Percentiles rank a stretch among this genome's conserved stretches.
Conservation (phyloP, 202 grass and related monocot genomes). For the Zoysia matrella region DNA sequence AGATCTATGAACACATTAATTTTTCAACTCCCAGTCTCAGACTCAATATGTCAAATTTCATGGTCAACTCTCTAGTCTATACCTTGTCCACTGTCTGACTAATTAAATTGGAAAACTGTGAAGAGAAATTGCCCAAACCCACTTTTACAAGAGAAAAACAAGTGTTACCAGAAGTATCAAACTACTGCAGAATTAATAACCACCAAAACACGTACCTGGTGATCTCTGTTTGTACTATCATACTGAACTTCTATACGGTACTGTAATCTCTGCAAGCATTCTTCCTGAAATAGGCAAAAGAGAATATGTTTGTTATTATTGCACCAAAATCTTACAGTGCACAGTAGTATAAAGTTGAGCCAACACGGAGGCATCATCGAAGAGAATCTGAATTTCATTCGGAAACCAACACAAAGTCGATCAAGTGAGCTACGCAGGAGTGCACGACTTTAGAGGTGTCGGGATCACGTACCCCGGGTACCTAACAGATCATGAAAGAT, state of each 20-base stretch:
- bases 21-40: not conserved
- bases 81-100: not conserved
- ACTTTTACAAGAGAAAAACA: slow-evolving; percentile 28
- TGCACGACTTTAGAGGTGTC: slow-evolving; percentile 7
- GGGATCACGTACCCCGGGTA: too few relatives aligned
- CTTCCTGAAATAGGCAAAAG: slow-evolving; percentile 61
- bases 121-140: not conserved
- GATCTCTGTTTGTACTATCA: slow-evolving; percentile 73
- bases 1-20: slow-evolving; percentile 9
- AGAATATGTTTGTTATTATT: slow-evolving; percentile 10
- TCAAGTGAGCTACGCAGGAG: slow-evolving; percentile 6
- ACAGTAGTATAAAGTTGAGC: slow-evolving; percentile 12
- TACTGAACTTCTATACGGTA: slow-evolving; percentile 83
- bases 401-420: slow-evolving; percentile 27
- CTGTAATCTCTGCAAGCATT: slow-evolving; percentile 83
- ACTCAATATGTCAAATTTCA: not conserved
- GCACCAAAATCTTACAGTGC: not conserved
- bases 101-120: slow-evolving; percentile 13
- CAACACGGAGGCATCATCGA: not conserved
- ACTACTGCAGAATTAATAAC: not conserved
- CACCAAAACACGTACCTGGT: slow-evolving; percentile 66
- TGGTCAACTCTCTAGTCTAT: not conserved
- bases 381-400: not conserved
- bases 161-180: slow-evolving; percentile 6
- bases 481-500: too few relatives aligned